Evolutionary conservation across 2,329 filamentous ascomycete genomes (phyloP), one percentile per base, ranked within the genome.

Genomic region (Furcasterigmium furcatum): DNA sequence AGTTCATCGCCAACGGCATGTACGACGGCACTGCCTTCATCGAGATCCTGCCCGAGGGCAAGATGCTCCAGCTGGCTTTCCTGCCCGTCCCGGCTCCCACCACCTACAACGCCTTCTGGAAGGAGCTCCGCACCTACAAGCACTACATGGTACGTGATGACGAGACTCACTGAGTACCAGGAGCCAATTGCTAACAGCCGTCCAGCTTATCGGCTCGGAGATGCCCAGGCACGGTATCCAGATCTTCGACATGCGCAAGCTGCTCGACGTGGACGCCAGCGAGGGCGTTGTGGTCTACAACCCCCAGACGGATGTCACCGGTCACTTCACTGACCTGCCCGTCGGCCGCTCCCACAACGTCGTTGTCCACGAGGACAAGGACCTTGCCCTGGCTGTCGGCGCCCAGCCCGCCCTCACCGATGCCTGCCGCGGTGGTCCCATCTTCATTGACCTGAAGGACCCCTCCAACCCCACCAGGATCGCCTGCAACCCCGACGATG

Each of bases 161-260:
- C n/a, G n/a, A n/a, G n/a, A n/a, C n/a, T 57, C 19, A 55, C 57
- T n/a, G n/a, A n/a, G 2, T 65, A 58, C 56, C 58, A 57, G 54
- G 50, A 57, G n/a, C n/a, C n/a, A n/a, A n/a, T n/a, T n/a, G n/a
- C n/a, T n/a, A n/a, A n/a, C n/a, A n/a, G n/a, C n/a, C n/a, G n/a
- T n/a, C n/a, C n/a, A n/a, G n/a, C 51, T 66, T 45, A 63, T 68
- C 32, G 65, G 65, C 22, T 65, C 60, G 44, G 65, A 68, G 54
- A 72, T 74, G 6, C 52, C 55, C 9, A 58, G 62, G 41, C 79
- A 83, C 56, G 74, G 76, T 25, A 71, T 84, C 38, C 80, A 84
- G 60, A 74, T 83, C 58, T 84, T 84, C 53, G 80, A 84, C 56
- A 70, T 82, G 73, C 76, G 66, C 54, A 82, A 74, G 63, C 66